A percentile compares a stretch with the other conserved stretches of the same genome.
These are phyloP conservation scores for Euclidium syriacum DNA, from an alignment of 345 rosid species.

Conservation along the genomic window DNA sequence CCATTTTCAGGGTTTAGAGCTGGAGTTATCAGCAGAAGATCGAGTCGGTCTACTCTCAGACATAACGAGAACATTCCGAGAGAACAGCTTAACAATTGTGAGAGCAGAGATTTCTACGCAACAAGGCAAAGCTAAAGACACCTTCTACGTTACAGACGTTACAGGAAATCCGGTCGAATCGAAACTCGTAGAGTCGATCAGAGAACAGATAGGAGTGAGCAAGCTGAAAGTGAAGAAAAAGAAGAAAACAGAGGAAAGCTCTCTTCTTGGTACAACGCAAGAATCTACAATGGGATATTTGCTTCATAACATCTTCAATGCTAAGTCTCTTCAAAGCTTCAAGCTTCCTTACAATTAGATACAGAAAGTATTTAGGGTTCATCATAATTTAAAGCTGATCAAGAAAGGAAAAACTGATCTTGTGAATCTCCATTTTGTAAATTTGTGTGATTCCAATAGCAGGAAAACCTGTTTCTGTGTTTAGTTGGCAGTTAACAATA, in stretches of 20 bases:
- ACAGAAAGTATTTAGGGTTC: not conserved
- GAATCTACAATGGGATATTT: conserved; percentile 39
- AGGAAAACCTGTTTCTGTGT: not conserved
- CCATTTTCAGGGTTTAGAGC: conserved; percentile 64
- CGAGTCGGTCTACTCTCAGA: conserved; percentile 83
- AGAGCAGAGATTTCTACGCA: conserved; percentile 88
- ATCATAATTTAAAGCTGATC: not conserved
- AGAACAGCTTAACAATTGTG: conserved; percentile 77
- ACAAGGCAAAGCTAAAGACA: conserved; percentile 73
- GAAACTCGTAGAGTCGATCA: conserved; percentile 70
- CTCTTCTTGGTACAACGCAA: conserved; percentile 16
- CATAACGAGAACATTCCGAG: conserved; percentile 89
- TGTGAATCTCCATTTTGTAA: not conserved
- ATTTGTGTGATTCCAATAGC: not conserved
- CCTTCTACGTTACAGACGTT: conserved; percentile 74
- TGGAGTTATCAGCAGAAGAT: conserved; percentile 77
- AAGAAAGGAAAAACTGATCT: not conserved
- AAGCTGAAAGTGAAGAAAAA: conserved; percentile 66
- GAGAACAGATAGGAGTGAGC: conserved; percentile 64
- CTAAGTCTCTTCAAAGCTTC: conserved; percentile 7
- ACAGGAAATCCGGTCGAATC: conserved; percentile 65
- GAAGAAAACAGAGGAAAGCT: conserved; percentile 39
- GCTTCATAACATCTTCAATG: conserved; percentile 20
- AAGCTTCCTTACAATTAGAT: conserved; percentile 1
- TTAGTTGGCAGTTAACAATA: not conserved